These are phyloP conservation scores for Cornus florida DNA, from an alignment of 148 eudicot species.

Conservation along the genomic window DNA sequence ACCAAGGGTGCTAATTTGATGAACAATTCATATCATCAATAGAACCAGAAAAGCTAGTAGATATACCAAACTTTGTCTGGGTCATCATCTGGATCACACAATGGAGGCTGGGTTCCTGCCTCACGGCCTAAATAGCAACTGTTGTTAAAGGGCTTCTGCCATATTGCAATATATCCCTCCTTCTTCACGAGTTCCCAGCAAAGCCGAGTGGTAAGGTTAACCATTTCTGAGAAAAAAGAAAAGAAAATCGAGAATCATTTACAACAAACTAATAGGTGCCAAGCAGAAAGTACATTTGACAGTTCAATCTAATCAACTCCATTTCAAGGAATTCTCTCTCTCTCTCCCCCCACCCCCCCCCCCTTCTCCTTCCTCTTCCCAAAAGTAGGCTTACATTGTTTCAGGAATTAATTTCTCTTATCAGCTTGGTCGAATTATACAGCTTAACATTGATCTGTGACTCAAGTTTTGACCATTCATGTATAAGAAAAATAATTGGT, in stretches of 20 bases:
- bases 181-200: constrained; percentile 96
- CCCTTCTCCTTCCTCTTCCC: no score
- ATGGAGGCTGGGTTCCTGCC: constrained; percentile 64
- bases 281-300: neutral
- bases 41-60: neutral
- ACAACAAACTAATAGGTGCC: constrained; percentile 1
- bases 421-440: no score
- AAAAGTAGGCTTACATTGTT: no score
- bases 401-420: no score
- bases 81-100: constrained; percentile 80
- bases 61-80: constrained; percentile 88
- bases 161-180: constrained; percentile 93
- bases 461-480: no score
- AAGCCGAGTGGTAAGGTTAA: constrained; percentile 76
- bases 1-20: neutral
- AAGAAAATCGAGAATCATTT: neutral
- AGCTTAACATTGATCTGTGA: no score
- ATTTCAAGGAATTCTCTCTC: no score
- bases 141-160: constrained; percentile 95
- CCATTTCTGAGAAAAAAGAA: constrained; percentile 63
- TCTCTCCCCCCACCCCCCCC: no score
- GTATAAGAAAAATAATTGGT: no score
- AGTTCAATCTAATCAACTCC: neutral
- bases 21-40: neutral
- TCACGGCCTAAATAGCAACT: constrained; percentile 78